Conservation (phyloP, 2,329 filamentous ascomycete species). For the Elsinoe batatas region DNA sequence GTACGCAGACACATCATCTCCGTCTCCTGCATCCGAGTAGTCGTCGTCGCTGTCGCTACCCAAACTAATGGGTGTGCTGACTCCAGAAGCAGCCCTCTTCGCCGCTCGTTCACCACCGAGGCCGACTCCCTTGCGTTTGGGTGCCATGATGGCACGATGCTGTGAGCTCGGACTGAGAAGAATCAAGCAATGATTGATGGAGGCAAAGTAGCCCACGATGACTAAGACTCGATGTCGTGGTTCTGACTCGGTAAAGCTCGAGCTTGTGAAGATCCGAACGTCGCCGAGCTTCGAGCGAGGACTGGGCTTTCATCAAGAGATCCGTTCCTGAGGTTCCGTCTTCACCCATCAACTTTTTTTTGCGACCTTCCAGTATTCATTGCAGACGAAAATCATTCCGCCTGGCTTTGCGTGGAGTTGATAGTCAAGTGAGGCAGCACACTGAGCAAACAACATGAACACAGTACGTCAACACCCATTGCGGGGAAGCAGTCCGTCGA, state of each 20-base stretch:
- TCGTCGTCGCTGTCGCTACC: constrained; percentile 47
- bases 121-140: constrained; percentile 32
- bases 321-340: constrained; percentile 4
- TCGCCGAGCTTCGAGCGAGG: constrained; percentile 5
- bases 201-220: neutral
- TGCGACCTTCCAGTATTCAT: neutral
- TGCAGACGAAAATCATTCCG: neutral
- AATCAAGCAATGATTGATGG: neutral
- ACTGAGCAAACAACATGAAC: constrained; percentile 18
- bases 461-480: constrained; percentile 19
- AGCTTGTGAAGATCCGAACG: constrained; percentile 8
- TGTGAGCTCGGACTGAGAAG: constrained; percentile 15
- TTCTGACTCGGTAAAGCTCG: constrained; percentile 3
- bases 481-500: neutral
- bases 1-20: constrained; percentile 19
- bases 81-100: constrained; percentile 32
- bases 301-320: constrained; percentile 3
- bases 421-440: no score
- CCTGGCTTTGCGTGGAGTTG: neutral
- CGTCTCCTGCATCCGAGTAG: constrained; percentile 37
- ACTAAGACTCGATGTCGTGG: constrained; percentile 11
- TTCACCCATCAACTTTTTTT: constrained; percentile 5
- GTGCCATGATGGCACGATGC: constrained; percentile 22
- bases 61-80: constrained; percentile 32
- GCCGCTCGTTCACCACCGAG: constrained; percentile 25